Conservation (phyloP, 2,329 filamentous ascomycete species). For the Zymoseptoria ardabiliae region DNA sequence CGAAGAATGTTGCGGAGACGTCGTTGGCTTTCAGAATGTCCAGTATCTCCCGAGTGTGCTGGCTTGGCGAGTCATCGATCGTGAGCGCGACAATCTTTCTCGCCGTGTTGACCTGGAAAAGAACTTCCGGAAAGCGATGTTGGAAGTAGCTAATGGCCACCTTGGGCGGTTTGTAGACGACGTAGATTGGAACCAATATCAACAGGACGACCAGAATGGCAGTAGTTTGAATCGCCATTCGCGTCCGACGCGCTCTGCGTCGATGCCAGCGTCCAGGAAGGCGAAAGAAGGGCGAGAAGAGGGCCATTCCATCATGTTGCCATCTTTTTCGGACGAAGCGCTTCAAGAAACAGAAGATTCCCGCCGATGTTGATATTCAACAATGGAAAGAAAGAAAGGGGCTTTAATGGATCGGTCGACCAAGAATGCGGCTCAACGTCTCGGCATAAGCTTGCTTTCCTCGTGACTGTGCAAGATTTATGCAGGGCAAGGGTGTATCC, state of each 20-base stretch:
- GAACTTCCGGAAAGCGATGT: constrained; percentile 65
- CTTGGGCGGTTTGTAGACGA: constrained; percentile 74
- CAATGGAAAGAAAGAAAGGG: not conserved
- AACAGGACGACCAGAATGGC: constrained; percentile 21
- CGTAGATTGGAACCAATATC: constrained; percentile 48
- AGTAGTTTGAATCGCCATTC: constrained; percentile 25
- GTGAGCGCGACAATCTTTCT: constrained; percentile 71
- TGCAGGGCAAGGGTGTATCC: not conserved
- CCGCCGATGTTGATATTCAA: not conserved
- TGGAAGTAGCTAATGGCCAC: constrained; percentile 64
- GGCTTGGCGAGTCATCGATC: constrained; percentile 77
- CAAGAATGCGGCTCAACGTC: not conserved
- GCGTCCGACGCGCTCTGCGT: constrained; percentile 23
- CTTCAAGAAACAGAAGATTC: not conserved
- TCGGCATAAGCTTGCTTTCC: not conserved
- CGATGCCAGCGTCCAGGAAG: constrained; percentile 28
- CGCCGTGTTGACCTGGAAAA: constrained; percentile 59
- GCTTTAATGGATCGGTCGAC: not conserved
- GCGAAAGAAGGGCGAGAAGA: constrained; percentile 27
- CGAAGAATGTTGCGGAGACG: constrained; percentile 77
- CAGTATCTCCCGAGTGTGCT: constrained; percentile 63
- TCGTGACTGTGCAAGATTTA: not conserved
- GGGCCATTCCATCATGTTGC: constrained; percentile 22
- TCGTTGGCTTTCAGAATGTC: constrained; percentile 56
- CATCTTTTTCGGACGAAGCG: constrained; percentile 3